These are phyloP conservation scores for Lipomyces kockii DNA, from an alignment of 805 yeast genomes.

Conservation along the genomic window DNA sequence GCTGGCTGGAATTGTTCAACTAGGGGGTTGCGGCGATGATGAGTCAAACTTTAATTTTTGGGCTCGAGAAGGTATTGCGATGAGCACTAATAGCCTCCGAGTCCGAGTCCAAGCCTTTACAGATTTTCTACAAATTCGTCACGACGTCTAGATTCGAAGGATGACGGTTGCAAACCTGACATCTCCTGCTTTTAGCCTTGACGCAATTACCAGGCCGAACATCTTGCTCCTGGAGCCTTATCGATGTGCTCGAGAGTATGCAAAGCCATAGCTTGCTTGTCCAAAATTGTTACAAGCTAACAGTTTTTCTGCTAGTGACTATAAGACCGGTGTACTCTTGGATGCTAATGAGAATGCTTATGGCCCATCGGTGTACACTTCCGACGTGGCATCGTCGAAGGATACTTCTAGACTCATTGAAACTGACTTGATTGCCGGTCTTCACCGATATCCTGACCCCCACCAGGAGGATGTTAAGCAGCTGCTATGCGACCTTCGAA, in stretches of 20 bases:
- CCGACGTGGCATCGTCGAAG: not conserved
- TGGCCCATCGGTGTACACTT: slow-evolving; percentile 69
- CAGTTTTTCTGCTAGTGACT: slow-evolving; percentile 54
- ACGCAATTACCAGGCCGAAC: slow-evolving; percentile 78
- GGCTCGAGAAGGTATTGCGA: not conserved
- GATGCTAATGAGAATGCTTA: slow-evolving; percentile 97
- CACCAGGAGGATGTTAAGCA: slow-evolving; percentile 81
- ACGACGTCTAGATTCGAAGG: not conserved
- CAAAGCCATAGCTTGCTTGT: not conserved
- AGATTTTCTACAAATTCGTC: not conserved
- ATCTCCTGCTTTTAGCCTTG: slow-evolving; percentile 36
- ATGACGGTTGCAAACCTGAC: slow-evolving; percentile 32
- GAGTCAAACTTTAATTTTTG: not conserved
- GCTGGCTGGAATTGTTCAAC: not conserved
- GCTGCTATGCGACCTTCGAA: slow-evolving; percentile 73
- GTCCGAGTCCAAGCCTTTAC: not conserved
- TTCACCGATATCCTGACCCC: slow-evolving; percentile 96
- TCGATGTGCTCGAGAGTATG: slow-evolving; percentile 88
- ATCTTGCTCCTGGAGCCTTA: slow-evolving; percentile 84
- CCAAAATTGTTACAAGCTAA: not conserved
- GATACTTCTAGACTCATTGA: slow-evolving; percentile 45
- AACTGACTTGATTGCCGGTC: slow-evolving; percentile 57
- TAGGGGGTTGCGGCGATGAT: not conserved
- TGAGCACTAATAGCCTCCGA: not conserved
- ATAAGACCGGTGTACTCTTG: slow-evolving; percentile 79